Base-by-base conservation (phyloP, 2,329 filamentous ascomycete species). In the Nothomitra cinnamomea region DNA sequence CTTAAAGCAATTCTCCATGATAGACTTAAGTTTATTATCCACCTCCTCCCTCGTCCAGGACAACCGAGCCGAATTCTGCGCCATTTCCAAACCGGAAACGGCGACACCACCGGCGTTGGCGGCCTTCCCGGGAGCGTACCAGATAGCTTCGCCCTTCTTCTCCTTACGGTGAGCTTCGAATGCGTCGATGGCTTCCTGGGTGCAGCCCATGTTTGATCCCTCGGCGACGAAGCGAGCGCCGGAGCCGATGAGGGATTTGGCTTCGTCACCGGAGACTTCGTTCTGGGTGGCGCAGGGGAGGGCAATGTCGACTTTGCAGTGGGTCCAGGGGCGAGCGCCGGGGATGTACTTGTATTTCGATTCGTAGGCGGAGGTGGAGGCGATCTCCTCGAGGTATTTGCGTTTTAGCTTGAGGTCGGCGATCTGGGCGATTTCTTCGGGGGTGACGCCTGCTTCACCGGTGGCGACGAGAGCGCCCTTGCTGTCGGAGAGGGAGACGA, bases 121-220 rank as follows among this genome's bases (percentile, higher is more conserved):
- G 32, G 92, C 92, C 80, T 96, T 96, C 59, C 70, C 90, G 51
- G 90, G 90, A 17, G 85, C 92, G 70, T 96, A 96, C 92, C 92
- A 98, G 69, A 95, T 81, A 56, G 86, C 80, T 5, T 70, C 70
- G 59, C 79, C 80, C 74, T 87, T 80, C 67, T 78, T 78, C 66
- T 74, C 68, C 63, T 75, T 80, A 61, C 89, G 79, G 63, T 82
- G 74, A 17, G 76, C 78, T 78, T 96, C 90, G 68, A 96, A 96
- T 60, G 87, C 74, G 64, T 95, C 85, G 64, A 98, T 95, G 61
- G 90, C 90, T 60, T 85, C 88, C 71, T 92, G 87, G 35, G 89
- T 95, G 77, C 88, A 95, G 59, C 92, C 92, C 92, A 98, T 96
- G 80, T 96, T 96, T 72, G 85, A 92, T 55, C 92, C 92, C 74